Percentiles rank a stretch among this genome's conserved stretches.
Conservation (phyloP, 106 monocot genomes). For the Cymbidium sinense region DNA sequence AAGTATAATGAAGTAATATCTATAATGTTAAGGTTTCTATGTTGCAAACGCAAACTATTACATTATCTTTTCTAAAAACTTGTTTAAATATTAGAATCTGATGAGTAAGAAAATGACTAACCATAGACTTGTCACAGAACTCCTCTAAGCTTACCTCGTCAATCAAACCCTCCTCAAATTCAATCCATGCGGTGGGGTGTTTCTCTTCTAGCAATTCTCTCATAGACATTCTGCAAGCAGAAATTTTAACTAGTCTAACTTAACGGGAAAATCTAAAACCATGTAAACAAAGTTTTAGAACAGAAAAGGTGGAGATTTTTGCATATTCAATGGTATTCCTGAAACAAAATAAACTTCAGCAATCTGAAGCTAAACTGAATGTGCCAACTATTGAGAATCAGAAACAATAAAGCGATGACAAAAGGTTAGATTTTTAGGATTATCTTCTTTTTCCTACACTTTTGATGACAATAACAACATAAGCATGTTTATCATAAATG, state of each 20-base stretch:
- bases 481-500: not conserved
- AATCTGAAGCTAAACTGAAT: not conserved
- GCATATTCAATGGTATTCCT: not conserved
- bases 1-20: not conserved
- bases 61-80: not conserved
- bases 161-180: slow-evolving; percentile 88
- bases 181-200: slow-evolving; percentile 89
- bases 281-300: not conserved
- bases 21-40: not conserved
- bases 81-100: not conserved
- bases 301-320: not conserved
- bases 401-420: not conserved
- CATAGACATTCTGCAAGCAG: slow-evolving; percentile 67
- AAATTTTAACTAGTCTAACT: slow-evolving; percentile 1
- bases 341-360: not conserved
- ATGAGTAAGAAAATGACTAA: not conserved
- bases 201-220: slow-evolving; percentile 77
- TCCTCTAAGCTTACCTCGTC: slow-evolving; percentile 58
- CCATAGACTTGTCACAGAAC: not conserved
- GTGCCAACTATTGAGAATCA: not conserved
- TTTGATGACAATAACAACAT: not conserved
- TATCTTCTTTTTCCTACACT: not conserved
- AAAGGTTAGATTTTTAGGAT: not conserved
- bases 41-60: not conserved
- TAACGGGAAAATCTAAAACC: not conserved